Evolutionary conservation across 352 stramenopile species (phyloP), one percentile per base, ranked within the genome.

Genomic region (Phytophthora nicotianae): DNA sequence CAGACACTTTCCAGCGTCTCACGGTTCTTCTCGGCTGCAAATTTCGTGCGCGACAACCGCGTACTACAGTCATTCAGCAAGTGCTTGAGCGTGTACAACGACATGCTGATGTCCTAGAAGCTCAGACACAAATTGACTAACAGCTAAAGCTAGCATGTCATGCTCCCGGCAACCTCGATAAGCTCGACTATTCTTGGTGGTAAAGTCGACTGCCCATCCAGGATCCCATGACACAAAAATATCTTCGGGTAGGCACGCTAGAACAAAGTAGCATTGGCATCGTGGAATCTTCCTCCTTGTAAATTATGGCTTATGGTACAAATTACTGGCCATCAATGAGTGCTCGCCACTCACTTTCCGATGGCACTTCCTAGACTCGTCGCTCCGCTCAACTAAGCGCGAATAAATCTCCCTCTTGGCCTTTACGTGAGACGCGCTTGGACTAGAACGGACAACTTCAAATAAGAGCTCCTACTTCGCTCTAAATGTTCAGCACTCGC

Each of bases 51-150:
- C 24, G 75, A 78, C 50, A 83, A 53, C 29, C 75, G 75, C 26
- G 73, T 65, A 46, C 80, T 89, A 65, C 81, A 93, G 65, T 91
- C 83, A 27, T 85, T 77, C 27, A 93, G 78, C 42, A 90, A 65
- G 27, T 91, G 78, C 62, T 86, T 83, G 52, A 91, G 74, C 64
- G 83, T 91, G 64, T 91, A 91, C 50, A 93, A 65, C 69, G 81
- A 86, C 77, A 89, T 89, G 27, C n/a, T 20, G 29, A 32, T 21
- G 4, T 26, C 17, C 6, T 29, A 11, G 16, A 14, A 13, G 13
- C 17, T 27, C 9, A 40, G 17, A 26, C 13, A n/a, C 32, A 6
- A 38, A 38, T 38, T 17, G 29, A 35, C 29, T 14, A 29, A 13
- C 29, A 35, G 27, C 2, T 3, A 27, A 52, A 17, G n/a, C 46